A percentile compares a stretch with the other conserved stretches of the same genome.
Conservation (phyloP, 345 rosid species). For the Eucalyptus erythrocorys region DNA sequence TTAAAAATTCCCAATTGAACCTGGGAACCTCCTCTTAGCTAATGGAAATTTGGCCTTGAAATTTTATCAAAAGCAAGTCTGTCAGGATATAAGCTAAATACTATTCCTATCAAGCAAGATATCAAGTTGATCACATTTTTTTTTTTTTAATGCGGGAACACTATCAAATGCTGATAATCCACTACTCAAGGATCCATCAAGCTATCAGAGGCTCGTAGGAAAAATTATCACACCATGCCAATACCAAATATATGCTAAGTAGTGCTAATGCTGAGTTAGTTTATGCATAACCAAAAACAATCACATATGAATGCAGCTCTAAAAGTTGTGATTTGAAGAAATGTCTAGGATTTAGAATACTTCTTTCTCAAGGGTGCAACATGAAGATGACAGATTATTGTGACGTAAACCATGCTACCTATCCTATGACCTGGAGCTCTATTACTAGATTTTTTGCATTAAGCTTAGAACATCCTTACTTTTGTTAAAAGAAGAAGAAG, state of each 20-base stretch:
- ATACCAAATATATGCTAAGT: background rate
- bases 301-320: background rate
- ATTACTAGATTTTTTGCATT: too few species aligned
- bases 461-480: too few species aligned
- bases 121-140: too few species aligned
- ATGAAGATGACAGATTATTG: background rate
- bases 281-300: background rate
- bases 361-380: background rate
- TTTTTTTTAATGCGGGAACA: fast-evolving
- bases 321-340: background rate
- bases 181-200: background rate
- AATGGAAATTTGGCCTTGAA: background rate
- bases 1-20: background rate
- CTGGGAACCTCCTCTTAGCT: background rate
- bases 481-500: fast-evolving
- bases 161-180: fast-evolving
- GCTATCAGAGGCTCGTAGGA: background rate
- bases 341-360: background rate
- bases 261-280: fast-evolving
- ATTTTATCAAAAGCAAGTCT: fast-evolving
- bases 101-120: background rate
- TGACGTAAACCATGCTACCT: fast-evolving
- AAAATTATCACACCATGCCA: background rate
- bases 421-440: fast-evolving
- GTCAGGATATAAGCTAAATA: background rate